phyloP scores from a whole-genome alignment of 345 rosid species.

The Erysimum cheiranthoides region DNA sequence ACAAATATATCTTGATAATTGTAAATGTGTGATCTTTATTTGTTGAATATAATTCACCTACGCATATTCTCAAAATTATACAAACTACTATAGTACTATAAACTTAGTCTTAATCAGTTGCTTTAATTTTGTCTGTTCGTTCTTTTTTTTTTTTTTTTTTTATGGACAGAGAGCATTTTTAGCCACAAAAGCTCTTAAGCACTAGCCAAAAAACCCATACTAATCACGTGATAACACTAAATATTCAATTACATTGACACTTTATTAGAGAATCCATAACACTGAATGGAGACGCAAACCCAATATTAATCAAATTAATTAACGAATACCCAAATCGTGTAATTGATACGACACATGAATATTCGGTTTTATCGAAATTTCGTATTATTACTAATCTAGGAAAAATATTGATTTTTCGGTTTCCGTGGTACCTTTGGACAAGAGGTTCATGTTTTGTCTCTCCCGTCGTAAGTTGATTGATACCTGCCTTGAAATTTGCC shows the following conservation, averaged over 20 bases:
- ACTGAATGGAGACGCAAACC: constrained; percentile 41
- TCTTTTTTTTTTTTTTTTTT: neutral
- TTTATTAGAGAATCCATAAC: constrained; percentile 19
- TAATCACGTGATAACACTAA: constrained; percentile 25
- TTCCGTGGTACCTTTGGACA: constrained; percentile 46
- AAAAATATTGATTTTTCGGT: constrained; percentile 10
- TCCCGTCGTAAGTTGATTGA: constrained; percentile 41
- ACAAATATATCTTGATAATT: neutral
- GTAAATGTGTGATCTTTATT: neutral
- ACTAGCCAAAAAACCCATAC: constrained; percentile 14
- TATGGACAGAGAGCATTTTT: constrained; percentile 22
- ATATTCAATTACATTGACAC: neutral
- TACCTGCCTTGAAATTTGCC: constrained; percentile 36
- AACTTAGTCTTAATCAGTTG: neutral
- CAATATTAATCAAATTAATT: constrained; percentile 31
- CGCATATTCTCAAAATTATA: neutral
- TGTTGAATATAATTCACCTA: neutral
- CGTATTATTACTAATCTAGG: constrained; percentile 17
- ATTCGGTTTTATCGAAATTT: constrained; percentile 11
- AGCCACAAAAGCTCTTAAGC: constrained; percentile 27
- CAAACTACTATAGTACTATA: neutral
- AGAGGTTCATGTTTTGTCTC: constrained; percentile 35
- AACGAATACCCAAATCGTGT: constrained; percentile 25
- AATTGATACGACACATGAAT: constrained; percentile 27
- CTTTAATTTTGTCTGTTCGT: neutral